A percentile compares a stretch with the other conserved stretches of the same genome.
Conservation (phyloP, 2,329 filamentous ascomycete genomes). For the Arthrobotrys musiformis region DNA sequence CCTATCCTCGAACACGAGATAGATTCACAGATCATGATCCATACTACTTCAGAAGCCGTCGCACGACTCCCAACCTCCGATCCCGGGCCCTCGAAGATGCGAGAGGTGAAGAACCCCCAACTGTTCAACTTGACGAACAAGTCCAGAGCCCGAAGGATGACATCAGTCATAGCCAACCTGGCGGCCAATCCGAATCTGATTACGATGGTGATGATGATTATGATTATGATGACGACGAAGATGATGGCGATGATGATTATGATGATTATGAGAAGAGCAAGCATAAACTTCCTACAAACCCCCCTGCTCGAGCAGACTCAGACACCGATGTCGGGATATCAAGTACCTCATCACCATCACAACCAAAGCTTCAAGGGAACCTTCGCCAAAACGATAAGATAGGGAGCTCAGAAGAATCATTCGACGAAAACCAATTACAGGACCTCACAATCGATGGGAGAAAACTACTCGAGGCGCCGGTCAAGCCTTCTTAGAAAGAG, state of each 20-base stretch:
- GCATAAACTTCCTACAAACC: neutral
- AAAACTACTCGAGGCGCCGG: neutral
- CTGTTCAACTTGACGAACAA: neutral
- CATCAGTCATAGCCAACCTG: neutral
- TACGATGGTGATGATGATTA: too few species aligned
- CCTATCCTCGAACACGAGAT: neutral
- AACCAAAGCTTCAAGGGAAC: neutral
- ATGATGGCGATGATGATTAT: too few species aligned
- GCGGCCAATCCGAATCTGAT: neutral
- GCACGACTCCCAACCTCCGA: neutral
- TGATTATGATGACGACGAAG: too few species aligned
- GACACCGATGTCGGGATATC: neutral
- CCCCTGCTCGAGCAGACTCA: neutral
- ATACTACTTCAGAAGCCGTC: neutral
- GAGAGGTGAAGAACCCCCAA: neutral
- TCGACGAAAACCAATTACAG: neutral
- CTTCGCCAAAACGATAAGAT: neutral
- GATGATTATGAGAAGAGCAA: neutral
- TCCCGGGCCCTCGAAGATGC: neutral
- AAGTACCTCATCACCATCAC: neutral
- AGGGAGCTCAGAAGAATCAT: neutral
- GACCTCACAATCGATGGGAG: neutral
- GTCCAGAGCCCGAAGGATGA: neutral
- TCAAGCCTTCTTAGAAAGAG: conserved; percentile 10
- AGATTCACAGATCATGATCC: neutral